Base-by-base conservation (phyloP, 768 basidiomycete species). In the Pisolithus marmoratus region DNA sequence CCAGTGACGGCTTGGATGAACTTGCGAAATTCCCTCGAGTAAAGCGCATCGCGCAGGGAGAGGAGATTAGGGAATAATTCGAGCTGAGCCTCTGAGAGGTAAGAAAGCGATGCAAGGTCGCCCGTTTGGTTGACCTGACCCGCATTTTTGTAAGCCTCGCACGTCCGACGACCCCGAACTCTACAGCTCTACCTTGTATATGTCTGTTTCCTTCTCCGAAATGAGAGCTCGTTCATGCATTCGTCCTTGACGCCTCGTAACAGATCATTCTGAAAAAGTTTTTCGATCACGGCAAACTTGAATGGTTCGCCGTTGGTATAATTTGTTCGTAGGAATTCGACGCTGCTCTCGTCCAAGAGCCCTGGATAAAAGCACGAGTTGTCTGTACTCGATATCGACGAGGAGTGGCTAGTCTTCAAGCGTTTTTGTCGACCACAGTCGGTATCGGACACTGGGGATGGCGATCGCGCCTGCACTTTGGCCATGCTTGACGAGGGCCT, bases 181-280 rank as follows among this genome's bases (percentile, higher is more conserved):
- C 17, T n/a, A 5, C 20, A 29, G n/a, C 36, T 26, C 7, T 54
- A 88, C 90, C 84, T 90, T 93, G 82, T 97, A 98, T 58, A 98
- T 98, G 64, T 98, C 95, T 2, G 95, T 98, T 76, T 97, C 90
- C 72, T 96, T 98, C 73, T 93, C 85, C 3, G 87, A 80, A 65
- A 93, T 66, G 76, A 84, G 54, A 94, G 78, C 62, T 92, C 82
- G 47, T 73, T 70, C 50, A 88, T 69, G 59, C 89, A 90, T 67
- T 94, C 92, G 60, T 92, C 85, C 70, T 90, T 87, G 54, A 92
- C 92, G 29, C 78, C 77, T 60, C 76, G 74, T 29, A 97, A 76
- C 24, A 98, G 77, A 7, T 85, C 85, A 58, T 94, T 86, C 60
- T 87, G 83, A 68, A 97, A 88, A 19, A 97, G 76, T 59, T 84